Evolutionary conservation across 352 stramenopile species (phyloP).

Genomic region (Globisporangium barbulae): DNA sequence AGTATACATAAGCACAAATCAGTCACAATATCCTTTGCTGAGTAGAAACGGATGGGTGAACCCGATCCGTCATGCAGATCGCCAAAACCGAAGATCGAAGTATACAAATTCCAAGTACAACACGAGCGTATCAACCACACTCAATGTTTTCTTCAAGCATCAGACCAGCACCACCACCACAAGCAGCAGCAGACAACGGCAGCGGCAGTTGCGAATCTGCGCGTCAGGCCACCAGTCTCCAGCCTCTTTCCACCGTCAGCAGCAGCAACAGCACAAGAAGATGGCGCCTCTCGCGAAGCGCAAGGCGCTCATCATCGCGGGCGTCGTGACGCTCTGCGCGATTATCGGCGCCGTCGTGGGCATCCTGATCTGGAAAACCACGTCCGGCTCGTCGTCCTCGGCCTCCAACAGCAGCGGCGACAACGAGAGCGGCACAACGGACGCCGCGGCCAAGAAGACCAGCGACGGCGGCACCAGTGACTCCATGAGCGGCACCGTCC

Average conservation of each 20-base stretch:
- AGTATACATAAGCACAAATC: too few species aligned
- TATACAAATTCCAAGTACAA: neutral
- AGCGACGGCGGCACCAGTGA: neutral
- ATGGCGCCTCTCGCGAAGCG: constrained; percentile 22
- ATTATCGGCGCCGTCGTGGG: constrained; percentile 42
- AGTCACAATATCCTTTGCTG: neutral
- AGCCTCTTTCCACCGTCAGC: neutral
- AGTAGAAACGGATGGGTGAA: neutral
- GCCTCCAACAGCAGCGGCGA: constrained; percentile 15
- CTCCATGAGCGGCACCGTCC: constrained; percentile 20
- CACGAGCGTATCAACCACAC: neutral
- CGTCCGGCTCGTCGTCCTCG: constrained; percentile 25
- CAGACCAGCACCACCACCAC: neutral
- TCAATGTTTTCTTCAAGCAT: neutral
- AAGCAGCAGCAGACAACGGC: neutral
- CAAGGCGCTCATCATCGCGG: constrained; percentile 37
- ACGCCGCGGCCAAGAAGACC: constrained; percentile 9
- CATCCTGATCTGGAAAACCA: constrained; percentile 38
- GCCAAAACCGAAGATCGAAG: neutral
- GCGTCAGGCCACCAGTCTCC: neutral
- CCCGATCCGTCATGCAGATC: neutral
- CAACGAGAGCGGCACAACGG: constrained; percentile 2
- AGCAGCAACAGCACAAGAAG: constrained; percentile 8
- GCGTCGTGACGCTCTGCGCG: constrained; percentile 40
- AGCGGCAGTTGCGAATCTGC: constrained; percentile 16